Evolutionary conservation across 2,329 filamentous ascomycete genomes (phyloP), one percentile per base, ranked within the genome.

Genomic region (Phyllosticta citrichinensis): DNA sequence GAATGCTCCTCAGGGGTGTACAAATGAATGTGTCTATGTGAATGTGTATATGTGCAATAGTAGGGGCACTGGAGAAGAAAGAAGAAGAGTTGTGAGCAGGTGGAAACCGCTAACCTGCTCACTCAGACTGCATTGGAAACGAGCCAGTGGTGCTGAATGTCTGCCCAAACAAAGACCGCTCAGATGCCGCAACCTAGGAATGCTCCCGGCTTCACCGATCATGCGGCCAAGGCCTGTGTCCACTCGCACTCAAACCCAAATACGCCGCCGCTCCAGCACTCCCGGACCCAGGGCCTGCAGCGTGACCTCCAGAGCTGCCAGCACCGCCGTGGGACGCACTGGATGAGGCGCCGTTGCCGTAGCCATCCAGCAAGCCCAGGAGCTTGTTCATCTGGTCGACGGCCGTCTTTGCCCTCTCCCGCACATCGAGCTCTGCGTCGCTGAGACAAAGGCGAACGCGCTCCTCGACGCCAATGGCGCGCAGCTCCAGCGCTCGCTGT

Each of bases 391-490:
- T n/a, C 73, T 92, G 85, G 76, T 86, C 86, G 12, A 87, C 74
- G 0, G 90, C 91, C 52, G 84, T 87, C 76, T 92, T 96, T 1
- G 89, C 90, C 64, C 91, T 79, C 76, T 97, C 91, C 58, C 87
- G 80, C 22, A 96, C 88, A 72, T 96, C 90, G 62, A 94, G 73
- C 68, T 95, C 90, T 2, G 78, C 73, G 73, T 97, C 93, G 75
- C 69, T 83, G 75, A 69, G 91, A 74, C 64, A 75, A 77, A 70
- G 84, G 80, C 64, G 93, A 0, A 68, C 79, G 66, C 84, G 87
- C 33, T 82, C 79, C 58, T 87, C 77, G 64, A 92, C 87, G 0
- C 91, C 91, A 25, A 94, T 73, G 58, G 83, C 82, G 70, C 84
- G 83, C 53, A 99, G 78, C 69, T 88, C 86, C 12, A 76, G 71